Evolutionary conservation across 106 monocot species (phyloP), one percentile per base, ranked within the genome.

Genomic region (Dioscorea dumetorum): DNA sequence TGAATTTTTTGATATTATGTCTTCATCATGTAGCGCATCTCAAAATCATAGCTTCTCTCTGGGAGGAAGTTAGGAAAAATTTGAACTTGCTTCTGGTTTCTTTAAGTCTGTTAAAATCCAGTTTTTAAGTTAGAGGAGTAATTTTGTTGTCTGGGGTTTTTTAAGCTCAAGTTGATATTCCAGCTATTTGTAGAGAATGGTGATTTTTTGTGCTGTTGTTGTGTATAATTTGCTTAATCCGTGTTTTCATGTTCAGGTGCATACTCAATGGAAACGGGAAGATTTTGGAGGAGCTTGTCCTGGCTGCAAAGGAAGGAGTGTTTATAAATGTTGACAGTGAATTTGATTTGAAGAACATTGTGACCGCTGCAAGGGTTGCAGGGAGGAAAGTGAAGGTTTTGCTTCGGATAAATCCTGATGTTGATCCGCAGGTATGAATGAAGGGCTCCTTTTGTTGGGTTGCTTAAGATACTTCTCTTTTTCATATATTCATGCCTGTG

Each of bases 181-280:
- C 12, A 18, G 54, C 4, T 54, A 5, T 54, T 54, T 19, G 15
- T 54, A 5, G 15, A 54, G 15, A 54, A 14, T 18, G 5, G 54
- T 19, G 19, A 19, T 14, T 18, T 19, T 14, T 0, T 2, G 5
- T 54, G 54, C 4, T 4, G 9, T 18, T 54, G 54, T 54, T 16
- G 54, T 19, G 54, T 15, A 54, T 18, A 18, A 54, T 54, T 54
- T 19, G 15, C 54, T 54, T 54, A 14, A 18, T 62, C 54, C 18
- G 32, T 70, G 51, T 33, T 31, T 58, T n/a, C 28, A 28, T 74
- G 80, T 48, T 61, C 84, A 95, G 95, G 82, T 97, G 97, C 75
- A 83, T 97, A 80, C 89, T 97, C 73, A 92, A 97, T 81, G 97
- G 91, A 76, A 97, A 97, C 63, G 91, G 97, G 33, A 92, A 97